Evolutionary conservation across 23 red algal species (phyloP), one percentile per base, ranked within the genome.

Genomic region (Agarophyton chilense): DNA sequence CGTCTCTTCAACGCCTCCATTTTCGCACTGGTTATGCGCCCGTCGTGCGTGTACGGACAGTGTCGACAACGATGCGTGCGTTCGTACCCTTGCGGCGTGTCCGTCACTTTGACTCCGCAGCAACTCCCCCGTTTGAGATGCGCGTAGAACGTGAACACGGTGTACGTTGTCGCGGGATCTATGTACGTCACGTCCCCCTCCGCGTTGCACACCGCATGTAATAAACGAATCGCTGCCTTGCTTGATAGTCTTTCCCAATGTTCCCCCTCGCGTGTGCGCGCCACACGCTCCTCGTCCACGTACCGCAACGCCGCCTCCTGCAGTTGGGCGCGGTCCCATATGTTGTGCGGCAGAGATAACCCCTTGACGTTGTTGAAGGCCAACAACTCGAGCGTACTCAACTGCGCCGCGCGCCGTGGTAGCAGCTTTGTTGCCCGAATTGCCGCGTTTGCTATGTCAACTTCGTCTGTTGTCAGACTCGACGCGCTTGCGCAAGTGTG

Each of bases 41-140:
- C 90, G 33, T 72, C 79, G 17, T 70, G 35, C 10, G 44, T 74
- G 65, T 93, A 93, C 34, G 90, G 90, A 64, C 90, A 93, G 52
- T 93, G 90, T 24, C 90, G 78, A 52, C 90, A 93, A 45, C 90
- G 90, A 76, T 93, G 90, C 11, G 51, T 83, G 21, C 90, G 41
- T 41, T 82, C 80, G 24, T 54, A 51, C 6, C 90, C 90, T 8
- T 79, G 74, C n/a, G 40, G 2, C 12, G 39, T 44, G 18, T n/a
- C n/a, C n/a, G n/a, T n/a, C n/a, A 35, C 32, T 66, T 84, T 84
- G 0, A 93, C 80, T 24, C 90, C 90, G 26, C 90, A 93, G 77
- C 90, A 93, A 39, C 26, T 28, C 25, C 79, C 80, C 12, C 90
- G 90, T 51, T 71, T 78, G 46, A 93, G 57, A 29, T 85, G 90